Evolutionary conservation across 345 rosid species (phyloP).

Genomic region (Eucalyptus pauciflora): DNA sequence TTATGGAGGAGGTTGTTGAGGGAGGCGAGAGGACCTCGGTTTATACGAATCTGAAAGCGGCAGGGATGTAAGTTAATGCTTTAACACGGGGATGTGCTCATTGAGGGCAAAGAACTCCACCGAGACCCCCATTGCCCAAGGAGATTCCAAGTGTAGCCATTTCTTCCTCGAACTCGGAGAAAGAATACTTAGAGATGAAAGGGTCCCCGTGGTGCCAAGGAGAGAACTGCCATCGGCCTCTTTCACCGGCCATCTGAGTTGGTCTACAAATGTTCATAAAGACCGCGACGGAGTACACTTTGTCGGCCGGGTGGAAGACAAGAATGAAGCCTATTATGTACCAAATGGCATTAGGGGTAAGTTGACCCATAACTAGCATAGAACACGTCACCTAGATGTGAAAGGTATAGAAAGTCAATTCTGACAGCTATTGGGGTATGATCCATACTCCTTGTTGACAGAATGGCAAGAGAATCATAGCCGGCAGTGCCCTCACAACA

Average conservation of each 20-base stretch:
- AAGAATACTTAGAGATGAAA: not conserved
- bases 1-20: not conserved
- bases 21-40: not conserved
- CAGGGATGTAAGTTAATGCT: not conserved
- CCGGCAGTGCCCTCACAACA: accelerated
- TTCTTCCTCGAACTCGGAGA: not conserved
- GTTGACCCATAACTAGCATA: not conserved
- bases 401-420: not conserved
- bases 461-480: too few species aligned
- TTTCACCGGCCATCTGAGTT: not conserved
- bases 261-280: not conserved
- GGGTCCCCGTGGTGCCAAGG: not conserved
- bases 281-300: not conserved
- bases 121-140: not conserved
- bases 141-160: not conserved
- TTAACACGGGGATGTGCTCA: not conserved
- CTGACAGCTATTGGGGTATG: not conserved
- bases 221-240: not conserved
- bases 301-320: not conserved
- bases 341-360: not conserved
- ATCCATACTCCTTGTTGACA: not conserved
- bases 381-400: not conserved
- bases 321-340: not conserved
- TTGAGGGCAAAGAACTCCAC: not conserved
- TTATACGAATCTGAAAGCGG: not conserved